phyloP scores from a whole-genome alignment of 306 rosid genomes.

The Betula pendula region DNA sequence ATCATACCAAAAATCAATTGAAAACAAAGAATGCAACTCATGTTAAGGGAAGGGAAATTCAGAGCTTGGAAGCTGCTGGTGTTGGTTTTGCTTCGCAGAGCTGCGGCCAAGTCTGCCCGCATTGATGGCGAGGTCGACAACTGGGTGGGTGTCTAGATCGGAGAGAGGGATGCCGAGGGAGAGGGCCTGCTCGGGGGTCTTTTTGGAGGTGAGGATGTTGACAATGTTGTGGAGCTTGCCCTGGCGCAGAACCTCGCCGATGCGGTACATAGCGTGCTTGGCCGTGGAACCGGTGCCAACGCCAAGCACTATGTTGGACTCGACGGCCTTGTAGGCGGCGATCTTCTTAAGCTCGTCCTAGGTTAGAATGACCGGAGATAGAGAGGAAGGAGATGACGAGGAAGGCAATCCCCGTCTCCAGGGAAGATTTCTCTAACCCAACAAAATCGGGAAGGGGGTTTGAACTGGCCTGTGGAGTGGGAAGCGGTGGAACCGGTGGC shows the following conservation, averaged over 20 bases:
- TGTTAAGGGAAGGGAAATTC: too few relatives aligned
- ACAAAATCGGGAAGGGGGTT: too few relatives aligned
- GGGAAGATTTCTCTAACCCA: conserved; percentile 51
- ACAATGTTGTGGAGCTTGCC: conserved; percentile 62
- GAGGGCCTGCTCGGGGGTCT: conserved; percentile 71
- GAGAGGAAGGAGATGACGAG: conserved; percentile 33
- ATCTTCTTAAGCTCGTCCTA: conserved; percentile 86
- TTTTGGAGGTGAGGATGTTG: conserved; percentile 80
- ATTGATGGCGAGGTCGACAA: conserved; percentile 76
- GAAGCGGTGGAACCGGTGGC: too few relatives aligned
- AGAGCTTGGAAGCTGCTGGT: too few relatives aligned
- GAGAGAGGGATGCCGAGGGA: conserved; percentile 72
- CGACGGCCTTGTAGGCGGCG: conserved; percentile 88
- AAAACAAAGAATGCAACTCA: too few relatives aligned
- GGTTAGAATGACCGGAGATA: conserved; percentile 46
- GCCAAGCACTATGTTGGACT: conserved; percentile 86
- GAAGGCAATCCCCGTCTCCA: conserved; percentile 64
- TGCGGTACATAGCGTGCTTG: conserved; percentile 74
- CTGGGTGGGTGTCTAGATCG: conserved; percentile 70
- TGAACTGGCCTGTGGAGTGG: too few relatives aligned
- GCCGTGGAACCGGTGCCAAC: conserved; percentile 94
- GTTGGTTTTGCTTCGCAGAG: too few relatives aligned
- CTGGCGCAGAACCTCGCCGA: conserved; percentile 70
- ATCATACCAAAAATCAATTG: too few relatives aligned
- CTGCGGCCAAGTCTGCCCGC: too few relatives aligned